Percentiles rank a stretch among this genome's conserved stretches.
These are phyloP conservation scores for Dysphania ambrosioides DNA, from an alignment of 148 eudicot species.

Conservation along the genomic window DNA sequence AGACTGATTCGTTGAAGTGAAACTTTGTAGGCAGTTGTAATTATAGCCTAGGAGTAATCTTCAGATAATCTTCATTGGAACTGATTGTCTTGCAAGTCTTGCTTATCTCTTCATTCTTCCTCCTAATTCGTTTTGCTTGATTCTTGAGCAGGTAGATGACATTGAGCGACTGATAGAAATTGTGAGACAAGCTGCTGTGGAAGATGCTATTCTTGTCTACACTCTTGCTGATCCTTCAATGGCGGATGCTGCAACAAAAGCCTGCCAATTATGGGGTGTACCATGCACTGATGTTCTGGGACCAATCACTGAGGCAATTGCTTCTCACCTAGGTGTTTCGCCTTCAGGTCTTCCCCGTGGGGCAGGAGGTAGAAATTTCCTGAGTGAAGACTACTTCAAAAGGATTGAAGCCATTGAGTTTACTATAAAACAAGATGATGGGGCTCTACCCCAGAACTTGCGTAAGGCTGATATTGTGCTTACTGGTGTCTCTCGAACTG, in stretches of 20 bases:
- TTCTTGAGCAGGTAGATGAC: slow-evolving; percentile 57
- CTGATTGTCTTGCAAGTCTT: not conserved
- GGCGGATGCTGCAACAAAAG: slow-evolving; percentile 69
- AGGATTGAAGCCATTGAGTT: slow-evolving; percentile 93
- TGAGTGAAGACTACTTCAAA: slow-evolving; percentile 74
- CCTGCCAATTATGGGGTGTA: slow-evolving; percentile 72
- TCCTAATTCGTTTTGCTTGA: slow-evolving; percentile 16
- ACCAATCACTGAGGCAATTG: slow-evolving; percentile 79
- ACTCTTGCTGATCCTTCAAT: slow-evolving; percentile 88
- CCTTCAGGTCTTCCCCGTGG: slow-evolving; percentile 97
- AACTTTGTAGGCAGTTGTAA: no score
- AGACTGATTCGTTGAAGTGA: no score
- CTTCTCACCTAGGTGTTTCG: slow-evolving; percentile 76
- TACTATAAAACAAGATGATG: slow-evolving; percentile 95
- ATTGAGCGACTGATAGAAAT: slow-evolving; percentile 65
- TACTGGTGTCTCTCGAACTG: slow-evolving; percentile 73
- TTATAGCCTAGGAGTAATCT: no score
- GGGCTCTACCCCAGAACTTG: slow-evolving; percentile 78
- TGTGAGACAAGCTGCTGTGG: slow-evolving; percentile 89
- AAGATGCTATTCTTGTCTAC: slow-evolving; percentile 74
- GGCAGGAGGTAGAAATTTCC: slow-evolving; percentile 64
- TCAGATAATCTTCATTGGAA: not conserved
- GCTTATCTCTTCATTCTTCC: not conserved
- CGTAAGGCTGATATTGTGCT: slow-evolving; percentile 75
- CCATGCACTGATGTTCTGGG: slow-evolving; percentile 66